A percentile compares a stretch with the other conserved stretches of the same genome.
These are phyloP conservation scores for Silene coronaria DNA, from an alignment of 179 eudicot species.

Conservation along the genomic window DNA sequence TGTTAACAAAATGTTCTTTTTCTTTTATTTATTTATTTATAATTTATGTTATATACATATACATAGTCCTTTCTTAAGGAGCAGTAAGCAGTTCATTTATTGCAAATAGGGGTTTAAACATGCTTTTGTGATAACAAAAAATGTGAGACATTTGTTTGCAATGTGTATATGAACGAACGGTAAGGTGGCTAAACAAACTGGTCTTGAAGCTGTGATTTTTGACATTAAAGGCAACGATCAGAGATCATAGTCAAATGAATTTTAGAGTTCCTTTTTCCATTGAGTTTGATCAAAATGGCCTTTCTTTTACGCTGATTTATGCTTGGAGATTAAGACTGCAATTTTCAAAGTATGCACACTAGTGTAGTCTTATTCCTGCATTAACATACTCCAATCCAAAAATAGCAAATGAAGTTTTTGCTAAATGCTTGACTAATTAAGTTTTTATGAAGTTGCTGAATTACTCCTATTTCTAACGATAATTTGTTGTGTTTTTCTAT, in stretches of 20 bases:
- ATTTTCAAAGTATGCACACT: background rate
- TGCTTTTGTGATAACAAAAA: background rate
- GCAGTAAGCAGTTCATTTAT: too few species aligned
- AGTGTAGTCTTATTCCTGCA: background rate
- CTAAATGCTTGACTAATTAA: background rate
- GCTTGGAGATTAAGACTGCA: background rate
- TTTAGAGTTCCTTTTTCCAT: background rate
- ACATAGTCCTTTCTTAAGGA: too few species aligned
- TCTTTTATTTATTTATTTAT: too few species aligned
- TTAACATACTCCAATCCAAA: background rate
- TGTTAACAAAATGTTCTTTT: too few species aligned
- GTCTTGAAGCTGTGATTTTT: background rate
- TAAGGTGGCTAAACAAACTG: slow-evolving; percentile 1
- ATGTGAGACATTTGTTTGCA: background rate
- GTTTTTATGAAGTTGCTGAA: background rate
- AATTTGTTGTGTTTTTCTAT: slow-evolving; percentile 13
- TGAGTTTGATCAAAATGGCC: background rate
- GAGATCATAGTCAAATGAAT: slow-evolving; percentile 4
- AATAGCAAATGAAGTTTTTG: background rate
- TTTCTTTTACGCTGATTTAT: background rate
- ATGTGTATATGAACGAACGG: background rate
- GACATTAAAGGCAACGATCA: background rate
- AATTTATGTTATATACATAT: too few species aligned
- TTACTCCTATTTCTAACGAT: background rate
- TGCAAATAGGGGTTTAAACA: too few species aligned